These are phyloP conservation scores for Lactarius hatsudake DNA, from an alignment of 768 basidiomycete species.

Conservation along the genomic window DNA sequence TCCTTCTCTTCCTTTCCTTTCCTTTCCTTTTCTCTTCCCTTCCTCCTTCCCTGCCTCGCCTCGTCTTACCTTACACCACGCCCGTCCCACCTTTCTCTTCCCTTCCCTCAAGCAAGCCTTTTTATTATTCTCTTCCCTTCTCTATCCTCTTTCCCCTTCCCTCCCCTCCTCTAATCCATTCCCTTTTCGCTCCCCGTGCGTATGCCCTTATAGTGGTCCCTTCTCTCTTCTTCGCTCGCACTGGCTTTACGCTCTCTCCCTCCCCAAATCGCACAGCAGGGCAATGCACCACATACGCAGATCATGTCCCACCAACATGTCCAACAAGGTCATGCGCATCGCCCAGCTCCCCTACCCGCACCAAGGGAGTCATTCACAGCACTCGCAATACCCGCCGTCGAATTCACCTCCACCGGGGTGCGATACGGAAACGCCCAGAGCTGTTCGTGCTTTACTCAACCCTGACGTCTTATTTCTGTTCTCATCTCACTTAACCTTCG, in stretches of 20 bases:
- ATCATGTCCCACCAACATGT: conserved; percentile 46
- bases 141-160: not conserved
- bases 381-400: conserved; percentile 72
- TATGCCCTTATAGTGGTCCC: conserved; percentile 37
- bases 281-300: conserved; percentile 50
- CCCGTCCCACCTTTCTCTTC: conserved; percentile 25
- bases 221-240: conserved; percentile 28
- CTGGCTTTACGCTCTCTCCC: conserved; percentile 47
- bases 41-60: conserved; percentile 24
- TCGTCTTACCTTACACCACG: conserved; percentile 29
- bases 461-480: not conserved
- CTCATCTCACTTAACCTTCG: not conserved
- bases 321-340: conserved; percentile 28
- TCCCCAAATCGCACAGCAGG: conserved; percentile 25
- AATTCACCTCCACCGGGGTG: conserved; percentile 65
- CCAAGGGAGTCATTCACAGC: conserved; percentile 63
- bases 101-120: not conserved
- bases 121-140: not conserved
- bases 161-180: conserved; percentile 41
- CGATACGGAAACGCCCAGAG: conserved; percentile 56
- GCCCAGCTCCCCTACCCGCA: conserved; percentile 25
- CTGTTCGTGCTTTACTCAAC: conserved; percentile 15
- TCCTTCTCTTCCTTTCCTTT: not conserved
- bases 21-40: conserved; percentile 13
- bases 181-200: conserved; percentile 17